Evolutionary conservation across 495 filamentous ascomycete genomes (phyloP).

Genomic region (Lepidopterella palustris): DNA sequence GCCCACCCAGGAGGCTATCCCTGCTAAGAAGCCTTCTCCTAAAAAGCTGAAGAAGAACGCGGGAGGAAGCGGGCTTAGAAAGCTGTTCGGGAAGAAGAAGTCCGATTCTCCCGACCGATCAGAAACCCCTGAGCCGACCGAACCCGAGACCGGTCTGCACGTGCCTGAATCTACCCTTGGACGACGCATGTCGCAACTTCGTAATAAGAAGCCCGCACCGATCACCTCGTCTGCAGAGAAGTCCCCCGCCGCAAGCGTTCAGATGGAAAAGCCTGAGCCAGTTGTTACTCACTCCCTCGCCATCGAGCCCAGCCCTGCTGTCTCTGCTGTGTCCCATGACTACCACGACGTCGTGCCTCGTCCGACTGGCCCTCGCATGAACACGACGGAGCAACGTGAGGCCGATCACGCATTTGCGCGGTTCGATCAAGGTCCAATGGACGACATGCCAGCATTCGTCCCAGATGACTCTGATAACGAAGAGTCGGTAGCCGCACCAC

Average conservation of each 20-base stretch:
- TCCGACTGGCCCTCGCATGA: constrained; percentile 50
- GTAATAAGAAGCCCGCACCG: constrained; percentile 25
- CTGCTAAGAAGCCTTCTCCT: constrained; percentile 20
- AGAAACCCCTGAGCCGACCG: constrained; percentile 4
- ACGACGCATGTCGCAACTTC: constrained; percentile 24
- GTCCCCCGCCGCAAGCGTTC: constrained; percentile 24
- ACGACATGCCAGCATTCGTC: constrained; percentile 79
- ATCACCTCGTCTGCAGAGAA: not conserved
- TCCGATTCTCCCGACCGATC: constrained; percentile 9
- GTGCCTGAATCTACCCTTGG: constrained; percentile 8
- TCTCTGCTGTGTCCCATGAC: constrained; percentile 40
- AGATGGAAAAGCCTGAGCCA: not conserved
- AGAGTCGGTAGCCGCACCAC: constrained; percentile 1
- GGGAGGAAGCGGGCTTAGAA: constrained; percentile 46
- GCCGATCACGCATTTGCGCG: constrained; percentile 68
- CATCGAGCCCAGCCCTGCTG: constrained; percentile 17
- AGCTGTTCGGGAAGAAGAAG: constrained; percentile 59
- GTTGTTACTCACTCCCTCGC: constrained; percentile 11
- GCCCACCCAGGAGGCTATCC: constrained; percentile 1
- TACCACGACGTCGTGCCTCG: constrained; percentile 47
- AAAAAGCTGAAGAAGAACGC: constrained; percentile 55
- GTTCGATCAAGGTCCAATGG: constrained; percentile 85
- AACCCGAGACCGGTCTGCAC: not conserved
- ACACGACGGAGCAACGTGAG: constrained; percentile 57
- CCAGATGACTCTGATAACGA: constrained; percentile 55